These are phyloP conservation scores for Trichoderma pleuroti DNA, from an alignment of 2,329 filamentous ascomycete genomes.

Conservation along the genomic window DNA sequence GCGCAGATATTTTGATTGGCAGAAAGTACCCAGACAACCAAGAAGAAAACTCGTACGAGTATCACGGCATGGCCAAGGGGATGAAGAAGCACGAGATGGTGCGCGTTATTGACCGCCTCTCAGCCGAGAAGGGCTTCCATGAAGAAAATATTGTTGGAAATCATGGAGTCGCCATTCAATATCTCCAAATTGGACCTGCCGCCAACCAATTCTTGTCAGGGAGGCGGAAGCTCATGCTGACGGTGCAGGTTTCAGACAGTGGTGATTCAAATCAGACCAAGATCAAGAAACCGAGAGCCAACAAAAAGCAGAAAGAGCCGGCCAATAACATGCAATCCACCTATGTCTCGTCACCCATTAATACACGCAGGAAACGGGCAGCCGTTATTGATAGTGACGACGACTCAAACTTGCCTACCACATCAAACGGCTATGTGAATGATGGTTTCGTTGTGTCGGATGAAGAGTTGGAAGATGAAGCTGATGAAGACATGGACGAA, in stretches of 20 bases:
- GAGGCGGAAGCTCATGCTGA: constrained; percentile 44
- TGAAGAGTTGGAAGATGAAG: constrained; percentile 32
- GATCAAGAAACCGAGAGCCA: constrained; percentile 36
- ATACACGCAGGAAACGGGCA: constrained; percentile 31
- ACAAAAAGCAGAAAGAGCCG: constrained; percentile 35
- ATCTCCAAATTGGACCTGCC: constrained; percentile 53
- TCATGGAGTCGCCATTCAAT: constrained; percentile 69
- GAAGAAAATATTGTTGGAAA: constrained; percentile 58
- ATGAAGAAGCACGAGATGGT: constrained; percentile 75
- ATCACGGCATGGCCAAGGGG: constrained; percentile 65
- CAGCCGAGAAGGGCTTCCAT: constrained; percentile 67
- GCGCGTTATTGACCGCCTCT: constrained; percentile 74
- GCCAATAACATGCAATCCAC: constrained; percentile 41
- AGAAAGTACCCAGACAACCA: constrained; percentile 58
- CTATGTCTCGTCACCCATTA: constrained; percentile 53
- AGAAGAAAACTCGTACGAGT: constrained; percentile 50
- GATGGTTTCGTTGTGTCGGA: constrained; percentile 50
- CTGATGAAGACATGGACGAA: constrained; percentile 31
- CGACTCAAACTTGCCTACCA: constrained; percentile 40
- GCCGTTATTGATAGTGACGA: constrained; percentile 20
- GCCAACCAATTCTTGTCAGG: constrained; percentile 44
- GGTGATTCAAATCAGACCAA: constrained; percentile 31
- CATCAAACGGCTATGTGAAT: constrained; percentile 45
- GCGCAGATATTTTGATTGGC: constrained; percentile 80
- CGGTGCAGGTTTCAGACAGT: constrained; percentile 37